These are phyloP conservation scores for Stagonosporopsis chrysanthemi DNA, from an alignment of 2,329 filamentous ascomycete species.

Conservation along the genomic window DNA sequence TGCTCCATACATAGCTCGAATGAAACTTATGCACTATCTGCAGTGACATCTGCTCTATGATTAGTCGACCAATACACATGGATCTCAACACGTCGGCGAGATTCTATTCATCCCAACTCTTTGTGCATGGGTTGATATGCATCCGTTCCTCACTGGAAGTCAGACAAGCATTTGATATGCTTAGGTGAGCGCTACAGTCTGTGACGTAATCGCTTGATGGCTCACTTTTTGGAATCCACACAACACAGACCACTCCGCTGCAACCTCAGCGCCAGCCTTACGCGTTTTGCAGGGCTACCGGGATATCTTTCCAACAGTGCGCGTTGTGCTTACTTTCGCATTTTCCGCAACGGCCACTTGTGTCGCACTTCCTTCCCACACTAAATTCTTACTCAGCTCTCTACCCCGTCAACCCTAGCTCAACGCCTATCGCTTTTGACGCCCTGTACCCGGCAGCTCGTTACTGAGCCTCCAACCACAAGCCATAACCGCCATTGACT, in stretches of 20 bases:
- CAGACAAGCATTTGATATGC: conserved; percentile 3
- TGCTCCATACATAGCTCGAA: background rate
- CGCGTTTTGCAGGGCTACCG: background rate
- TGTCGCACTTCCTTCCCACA: background rate
- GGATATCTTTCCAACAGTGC: background rate
- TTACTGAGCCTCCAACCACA: conserved; percentile 4
- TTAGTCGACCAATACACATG: no score
- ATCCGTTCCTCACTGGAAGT: background rate
- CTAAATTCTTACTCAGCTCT: conserved; percentile 22
- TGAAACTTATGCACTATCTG: background rate
- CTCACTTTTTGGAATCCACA: background rate
- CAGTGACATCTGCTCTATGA: no score
- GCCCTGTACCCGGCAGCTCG: conserved; percentile 12
- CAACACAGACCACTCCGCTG: conserved; percentile 1
- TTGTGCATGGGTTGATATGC: background rate
- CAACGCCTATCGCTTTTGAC: conserved; percentile 5
- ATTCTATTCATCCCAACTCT: background rate
- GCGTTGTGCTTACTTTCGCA: conserved; percentile 5
- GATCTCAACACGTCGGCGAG: no score
- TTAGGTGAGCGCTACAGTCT: conserved; percentile 2
- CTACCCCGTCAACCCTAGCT: background rate
- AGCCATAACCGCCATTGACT: conserved; percentile 16
- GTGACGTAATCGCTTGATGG: conserved; percentile 5
- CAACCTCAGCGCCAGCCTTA: conserved; percentile 15
- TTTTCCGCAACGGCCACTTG: conserved; percentile 4